Conservation (phyloP, 2,329 filamentous ascomycete genomes). For the Cytospora piceae region DNA sequence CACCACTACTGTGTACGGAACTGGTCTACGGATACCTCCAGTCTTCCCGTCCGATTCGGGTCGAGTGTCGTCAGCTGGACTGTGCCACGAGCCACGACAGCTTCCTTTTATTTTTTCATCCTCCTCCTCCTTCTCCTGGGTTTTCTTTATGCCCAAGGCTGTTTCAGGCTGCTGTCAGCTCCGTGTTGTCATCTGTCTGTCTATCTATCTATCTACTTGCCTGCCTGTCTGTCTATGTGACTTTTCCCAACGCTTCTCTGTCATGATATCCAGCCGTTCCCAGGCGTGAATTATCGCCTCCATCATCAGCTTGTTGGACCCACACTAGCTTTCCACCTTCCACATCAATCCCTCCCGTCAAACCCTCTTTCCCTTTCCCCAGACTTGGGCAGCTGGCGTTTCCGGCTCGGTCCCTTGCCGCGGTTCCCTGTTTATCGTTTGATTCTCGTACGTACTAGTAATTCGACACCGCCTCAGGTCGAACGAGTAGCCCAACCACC, state of each 20-base stretch:
- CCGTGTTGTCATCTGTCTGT: background rate
- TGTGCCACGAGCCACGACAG: slow-evolving; percentile 9
- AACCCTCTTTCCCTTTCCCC: background rate
- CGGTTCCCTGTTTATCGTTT: slow-evolving; percentile 17
- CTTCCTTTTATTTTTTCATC: slow-evolving; percentile 8
- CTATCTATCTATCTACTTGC: background rate
- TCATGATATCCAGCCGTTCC: background rate
- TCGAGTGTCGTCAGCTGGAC: background rate
- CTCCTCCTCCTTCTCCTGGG: background rate
- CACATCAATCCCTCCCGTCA: slow-evolving; percentile 5
- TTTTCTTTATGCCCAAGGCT: background rate
- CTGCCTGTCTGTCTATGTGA: background rate
- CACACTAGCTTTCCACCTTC: slow-evolving; percentile 19
- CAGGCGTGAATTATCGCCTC: background rate
- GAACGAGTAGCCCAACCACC: slow-evolving; percentile 5
- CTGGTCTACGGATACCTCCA: background rate
- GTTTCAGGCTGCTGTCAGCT: background rate
- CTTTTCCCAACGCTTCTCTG: background rate
- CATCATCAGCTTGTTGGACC: slow-evolving; percentile 19
- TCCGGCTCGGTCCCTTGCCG: slow-evolving; percentile 6
- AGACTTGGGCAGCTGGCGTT: slow-evolving; percentile 10
- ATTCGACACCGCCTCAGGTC: slow-evolving; percentile 11
- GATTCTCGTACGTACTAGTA: slow-evolving; percentile 13
- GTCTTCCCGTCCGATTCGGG: background rate
- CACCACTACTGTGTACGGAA: too few relatives aligned